Conservation (phyloP, 306 rosid genomes). For the Trifolium dubium region DNA sequence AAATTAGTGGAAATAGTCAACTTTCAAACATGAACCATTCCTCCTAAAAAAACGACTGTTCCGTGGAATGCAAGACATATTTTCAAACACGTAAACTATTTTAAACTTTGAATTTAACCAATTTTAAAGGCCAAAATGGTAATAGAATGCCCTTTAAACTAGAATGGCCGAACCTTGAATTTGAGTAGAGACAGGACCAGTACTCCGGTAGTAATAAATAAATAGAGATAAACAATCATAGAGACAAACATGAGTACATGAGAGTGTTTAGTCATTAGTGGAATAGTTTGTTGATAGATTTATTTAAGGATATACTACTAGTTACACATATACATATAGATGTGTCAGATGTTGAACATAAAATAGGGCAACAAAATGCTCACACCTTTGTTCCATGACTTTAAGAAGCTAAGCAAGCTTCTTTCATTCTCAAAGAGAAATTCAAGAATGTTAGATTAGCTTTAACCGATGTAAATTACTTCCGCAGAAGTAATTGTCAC, state of each 20-base stretch:
- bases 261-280: too few relatives aligned
- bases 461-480: slow-evolving; percentile 73
- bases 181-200: too few relatives aligned
- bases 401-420: slow-evolving; percentile 70
- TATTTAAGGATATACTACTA: too few relatives aligned
- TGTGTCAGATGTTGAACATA: too few relatives aligned
- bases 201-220: too few relatives aligned
- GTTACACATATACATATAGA: too few relatives aligned
- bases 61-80: not conserved
- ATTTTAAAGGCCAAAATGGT: not conserved
- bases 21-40: not conserved
- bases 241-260: too few relatives aligned
- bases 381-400: slow-evolving; percentile 27
- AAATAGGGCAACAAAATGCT: too few relatives aligned
- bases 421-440: slow-evolving; percentile 77
- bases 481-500: slow-evolving; percentile 60
- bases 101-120: not conserved
- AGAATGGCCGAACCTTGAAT: not conserved
- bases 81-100: slow-evolving; percentile 4
- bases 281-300: too few relatives aligned
- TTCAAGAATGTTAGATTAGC: slow-evolving; percentile 77
- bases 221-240: too few relatives aligned
- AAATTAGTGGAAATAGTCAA: not conserved
- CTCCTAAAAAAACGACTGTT: not conserved
- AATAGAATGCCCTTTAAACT: not conserved